phyloP scores from a whole-genome alignment of 139 green algal genomes.

The Tetradesmus lagerheimii region DNA sequence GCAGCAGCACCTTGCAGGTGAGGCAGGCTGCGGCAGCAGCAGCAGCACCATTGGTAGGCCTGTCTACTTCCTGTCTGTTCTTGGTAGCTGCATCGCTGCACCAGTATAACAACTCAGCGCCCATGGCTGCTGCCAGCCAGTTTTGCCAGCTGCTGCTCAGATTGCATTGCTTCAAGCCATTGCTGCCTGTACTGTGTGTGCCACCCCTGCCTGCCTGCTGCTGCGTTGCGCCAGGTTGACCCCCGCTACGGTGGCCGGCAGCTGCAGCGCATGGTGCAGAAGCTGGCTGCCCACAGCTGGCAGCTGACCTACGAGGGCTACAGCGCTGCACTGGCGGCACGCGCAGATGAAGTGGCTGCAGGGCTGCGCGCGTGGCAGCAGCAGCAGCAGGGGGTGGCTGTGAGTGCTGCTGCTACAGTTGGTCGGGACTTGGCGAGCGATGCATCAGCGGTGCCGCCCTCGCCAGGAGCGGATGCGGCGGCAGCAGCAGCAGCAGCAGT shows the following conservation, averaged over 20 bases:
- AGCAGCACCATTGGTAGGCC: too few species aligned
- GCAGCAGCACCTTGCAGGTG: neutral
- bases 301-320: constrained; percentile 23
- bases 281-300: constrained; percentile 19
- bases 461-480: neutral
- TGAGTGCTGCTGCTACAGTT: neutral
- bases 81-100: too few species aligned
- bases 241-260: neutral
- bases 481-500: constrained; percentile 17
- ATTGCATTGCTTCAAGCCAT: neutral
- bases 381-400: constrained; percentile 14
- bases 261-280: constrained; percentile 23
- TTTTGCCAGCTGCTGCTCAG: neutral
- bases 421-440: neutral
- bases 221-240: constrained; percentile 1
- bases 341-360: neutral
- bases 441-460: neutral
- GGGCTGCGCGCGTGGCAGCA: neutral
- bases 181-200: neutral
- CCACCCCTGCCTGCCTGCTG: neutral
- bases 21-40: neutral
- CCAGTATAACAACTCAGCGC: too few species aligned
- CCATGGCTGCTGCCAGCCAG: neutral
- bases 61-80: too few species aligned
- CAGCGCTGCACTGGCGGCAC: neutral